These are phyloP conservation scores for Dorcoceras hygrometricum DNA, from an alignment of 257 asterid genomes.

Conservation along the genomic window DNA sequence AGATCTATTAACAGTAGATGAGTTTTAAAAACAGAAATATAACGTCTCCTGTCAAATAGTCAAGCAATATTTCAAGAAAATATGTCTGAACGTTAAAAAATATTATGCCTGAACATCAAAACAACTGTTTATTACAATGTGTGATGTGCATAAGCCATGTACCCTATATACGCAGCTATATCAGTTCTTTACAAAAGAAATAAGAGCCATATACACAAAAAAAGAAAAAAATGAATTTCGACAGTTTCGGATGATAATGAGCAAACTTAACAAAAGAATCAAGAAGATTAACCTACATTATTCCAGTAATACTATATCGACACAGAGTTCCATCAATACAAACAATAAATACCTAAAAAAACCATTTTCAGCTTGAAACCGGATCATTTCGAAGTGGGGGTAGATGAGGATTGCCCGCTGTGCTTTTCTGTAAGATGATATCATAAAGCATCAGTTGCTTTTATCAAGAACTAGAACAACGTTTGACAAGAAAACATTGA, in stretches of 20 bases:
- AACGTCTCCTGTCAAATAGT: background rate
- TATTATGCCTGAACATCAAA: too few relatives aligned
- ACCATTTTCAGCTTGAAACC: background rate
- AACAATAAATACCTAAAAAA: constrained; percentile 27
- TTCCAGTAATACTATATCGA: constrained; percentile 21
- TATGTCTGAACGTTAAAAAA: background rate
- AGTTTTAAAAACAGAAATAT: background rate
- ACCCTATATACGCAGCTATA: too few relatives aligned
- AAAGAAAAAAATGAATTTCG: background rate
- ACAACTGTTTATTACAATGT: background rate
- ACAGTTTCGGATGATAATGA: background rate
- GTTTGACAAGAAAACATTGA: background rate
- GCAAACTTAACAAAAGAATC: constrained; percentile 23
- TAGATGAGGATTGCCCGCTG: constrained; percentile 37
- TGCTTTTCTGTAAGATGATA: constrained; percentile 42
- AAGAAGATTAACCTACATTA: constrained; percentile 26
- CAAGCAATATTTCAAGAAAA: background rate
- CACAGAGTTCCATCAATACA: constrained; percentile 19
- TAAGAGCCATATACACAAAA: background rate
- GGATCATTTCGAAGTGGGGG: constrained; percentile 21
- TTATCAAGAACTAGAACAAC: constrained; percentile 1
- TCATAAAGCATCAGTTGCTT: constrained; percentile 4
- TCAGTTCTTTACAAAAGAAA: background rate
- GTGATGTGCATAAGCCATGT: background rate
- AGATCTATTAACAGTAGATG: too few relatives aligned